phyloP scores from a whole-genome alignment of 1,284 basidiomycete genomes.

The Porodaedalea pini region DNA sequence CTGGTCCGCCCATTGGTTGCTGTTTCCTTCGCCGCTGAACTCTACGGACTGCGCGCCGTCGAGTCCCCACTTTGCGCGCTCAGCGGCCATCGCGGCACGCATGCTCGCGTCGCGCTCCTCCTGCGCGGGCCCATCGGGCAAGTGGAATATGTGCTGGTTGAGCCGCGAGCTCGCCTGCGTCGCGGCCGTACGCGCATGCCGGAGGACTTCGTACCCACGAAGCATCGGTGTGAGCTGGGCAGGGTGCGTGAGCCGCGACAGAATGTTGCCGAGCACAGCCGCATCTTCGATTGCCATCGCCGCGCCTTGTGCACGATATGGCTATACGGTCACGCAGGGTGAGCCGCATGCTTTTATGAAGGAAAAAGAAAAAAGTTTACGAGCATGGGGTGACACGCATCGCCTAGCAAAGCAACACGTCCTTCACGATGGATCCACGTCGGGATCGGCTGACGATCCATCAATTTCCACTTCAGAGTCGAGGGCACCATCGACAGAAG shows the following conservation, averaged over 20 bases:
- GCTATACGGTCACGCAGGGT: constrained; percentile 16
- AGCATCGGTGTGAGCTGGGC: constrained; percentile 43
- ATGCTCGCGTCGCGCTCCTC: constrained; percentile 38
- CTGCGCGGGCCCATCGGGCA: constrained; percentile 39
- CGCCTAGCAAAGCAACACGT: constrained; percentile 47
- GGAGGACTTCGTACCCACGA: constrained; percentile 46
- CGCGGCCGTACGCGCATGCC: constrained; percentile 39
- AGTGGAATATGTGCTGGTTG: constrained; percentile 38
- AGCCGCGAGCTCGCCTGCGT: constrained; percentile 38
- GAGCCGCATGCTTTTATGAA: background rate
- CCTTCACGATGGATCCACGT: constrained; percentile 46
- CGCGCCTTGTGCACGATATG: constrained; percentile 32
- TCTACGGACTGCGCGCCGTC: background rate
- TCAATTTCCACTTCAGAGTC: constrained; percentile 36
- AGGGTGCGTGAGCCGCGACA: constrained; percentile 40
- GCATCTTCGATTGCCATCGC: constrained; percentile 50
- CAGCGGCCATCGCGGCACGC: constrained; percentile 29
- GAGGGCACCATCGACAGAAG: constrained; percentile 40
- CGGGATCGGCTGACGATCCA: constrained; percentile 36
- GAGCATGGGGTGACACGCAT: constrained; percentile 49
- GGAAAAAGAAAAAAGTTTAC: constrained; percentile 25
- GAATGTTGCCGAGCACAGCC: constrained; percentile 46
- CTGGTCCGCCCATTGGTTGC: constrained; percentile 29
- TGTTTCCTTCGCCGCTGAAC: constrained; percentile 21
- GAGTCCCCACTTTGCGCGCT: constrained; percentile 7